Percentiles rank a stretch among this genome's conserved stretches.
phyloP scores from a whole-genome alignment of 108 stramenopile genomes.

The Cylindrotheca closterium region DNA sequence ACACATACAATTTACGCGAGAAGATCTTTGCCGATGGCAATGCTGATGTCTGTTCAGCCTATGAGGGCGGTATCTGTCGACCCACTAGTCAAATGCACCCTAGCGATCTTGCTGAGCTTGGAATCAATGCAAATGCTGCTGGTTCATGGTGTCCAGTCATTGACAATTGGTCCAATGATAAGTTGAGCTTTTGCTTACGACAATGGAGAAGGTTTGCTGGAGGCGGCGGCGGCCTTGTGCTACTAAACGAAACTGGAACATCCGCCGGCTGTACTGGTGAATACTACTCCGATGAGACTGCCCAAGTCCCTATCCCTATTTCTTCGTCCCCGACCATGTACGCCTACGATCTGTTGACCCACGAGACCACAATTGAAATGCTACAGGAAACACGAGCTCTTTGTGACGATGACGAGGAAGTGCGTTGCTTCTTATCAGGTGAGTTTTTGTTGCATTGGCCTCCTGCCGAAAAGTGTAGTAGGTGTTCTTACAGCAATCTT shows the following conservation, averaged over 20 bases:
- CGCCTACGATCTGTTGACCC: conserved; percentile 25
- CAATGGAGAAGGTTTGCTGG: conserved; percentile 42
- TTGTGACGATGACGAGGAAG: conserved; percentile 37
- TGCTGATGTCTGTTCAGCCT: conserved; percentile 20
- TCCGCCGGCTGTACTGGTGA: conserved; percentile 33
- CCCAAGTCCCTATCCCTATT: conserved; percentile 25
- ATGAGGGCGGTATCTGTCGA: conserved; percentile 47
- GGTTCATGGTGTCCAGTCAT: conserved; percentile 40
- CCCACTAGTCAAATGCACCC: conserved; percentile 30
- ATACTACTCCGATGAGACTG: conserved; percentile 28
- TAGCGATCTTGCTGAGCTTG: conserved; percentile 14
- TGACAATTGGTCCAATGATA: conserved; percentile 34
- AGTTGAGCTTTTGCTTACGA: conserved; percentile 35
- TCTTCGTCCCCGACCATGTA: conserved; percentile 38
- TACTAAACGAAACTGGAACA: conserved; percentile 23
- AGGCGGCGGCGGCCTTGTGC: conserved; percentile 28
- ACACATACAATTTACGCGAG: conserved; percentile 20
- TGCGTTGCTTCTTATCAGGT: conserved; percentile 48
- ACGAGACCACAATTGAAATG: conserved; percentile 33
- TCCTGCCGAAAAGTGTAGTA: no score
- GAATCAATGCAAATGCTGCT: background rate
- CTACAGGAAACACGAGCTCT: conserved; percentile 38
- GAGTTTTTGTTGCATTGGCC: no score
- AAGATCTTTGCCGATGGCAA: conserved; percentile 13
- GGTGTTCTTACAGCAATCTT: no score